Base-by-base conservation (phyloP, 2,329 filamentous ascomycete species). In the Fusarium liriodendri region DNA sequence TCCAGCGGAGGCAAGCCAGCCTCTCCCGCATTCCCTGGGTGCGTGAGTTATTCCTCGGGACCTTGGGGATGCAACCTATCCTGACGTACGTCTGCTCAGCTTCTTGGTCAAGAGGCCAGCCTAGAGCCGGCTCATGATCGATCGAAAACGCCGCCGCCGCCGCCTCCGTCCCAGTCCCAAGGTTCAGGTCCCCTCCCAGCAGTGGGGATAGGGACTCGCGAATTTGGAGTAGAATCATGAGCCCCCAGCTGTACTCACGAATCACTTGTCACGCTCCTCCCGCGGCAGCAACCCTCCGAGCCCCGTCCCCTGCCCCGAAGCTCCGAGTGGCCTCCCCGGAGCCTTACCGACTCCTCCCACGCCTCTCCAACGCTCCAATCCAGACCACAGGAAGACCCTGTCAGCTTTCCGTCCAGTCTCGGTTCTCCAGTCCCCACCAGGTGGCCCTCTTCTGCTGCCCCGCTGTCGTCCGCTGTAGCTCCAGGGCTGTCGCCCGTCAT, bases 271-370 rank as follows among this genome's bases (percentile, higher is more conserved):
- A 52, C 40, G 18, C 18, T 42, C 52, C 59, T 62, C 27, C 58
- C 75, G 69, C 64, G 74, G 67, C 62, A 71, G 57, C 52, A 67
- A 45, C 67, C 55, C 62, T 57, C 33, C 42, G 58, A 27, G 54
- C 66, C 69, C 75, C 71, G 69, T 65, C 64, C 75, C 72, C 63
- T 67, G 66, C 55, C 52, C 54, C 57, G 52, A 68, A 50, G 60
- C 66, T 59, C 58, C 66, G 32, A 64, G 59, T 64, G 60, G 47
- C 60, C 57, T 55, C 61, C 47, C 64, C 54, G 60, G 55, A 35
- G 42, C 61, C 33, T 35, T 65, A 54, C 62, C 63, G 54, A 63
- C 61, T 62, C 57, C 59, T 40, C 62, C 32, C 47, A 67, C 47
- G 64, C 33, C 70, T 64, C 63, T 59, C 58, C 35, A 54, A 57